Percentiles rank a stretch among this genome's conserved stretches.
Evolutionary conservation across 208 protist genomes (phyloP).

Genomic region (Trypanosoma caninum): DNA sequence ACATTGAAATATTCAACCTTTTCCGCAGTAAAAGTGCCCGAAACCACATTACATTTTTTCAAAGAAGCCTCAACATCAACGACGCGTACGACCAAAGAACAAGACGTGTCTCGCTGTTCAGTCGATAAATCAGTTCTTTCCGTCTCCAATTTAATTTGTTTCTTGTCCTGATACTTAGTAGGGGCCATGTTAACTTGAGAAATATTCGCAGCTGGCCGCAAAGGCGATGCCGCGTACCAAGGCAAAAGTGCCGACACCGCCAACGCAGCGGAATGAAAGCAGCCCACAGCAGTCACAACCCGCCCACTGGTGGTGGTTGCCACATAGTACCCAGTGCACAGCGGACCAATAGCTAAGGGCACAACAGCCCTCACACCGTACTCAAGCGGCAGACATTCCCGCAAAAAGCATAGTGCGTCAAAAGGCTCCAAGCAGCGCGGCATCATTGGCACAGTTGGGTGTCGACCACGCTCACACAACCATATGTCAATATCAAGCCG

Average conservation of each 20-base stretch:
- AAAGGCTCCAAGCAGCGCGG: constrained; percentile 3
- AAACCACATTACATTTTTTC: constrained; percentile 9
- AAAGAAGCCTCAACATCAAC: constrained; percentile 16
- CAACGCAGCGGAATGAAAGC: constrained; percentile 8
- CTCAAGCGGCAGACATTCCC: constrained; percentile 15
- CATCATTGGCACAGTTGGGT: constrained; percentile 10
- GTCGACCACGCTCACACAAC: constrained; percentile 10
- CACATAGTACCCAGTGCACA: constrained; percentile 12
- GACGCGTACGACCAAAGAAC: neutral
- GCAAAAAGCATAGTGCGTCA: constrained; percentile 6
- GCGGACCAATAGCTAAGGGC: neutral
- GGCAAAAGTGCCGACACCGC: constrained; percentile 13
- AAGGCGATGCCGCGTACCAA: constrained; percentile 8
- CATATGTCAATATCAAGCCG: constrained; percentile 17
- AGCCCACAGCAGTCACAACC: constrained; percentile 8
- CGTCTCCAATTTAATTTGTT: neutral
- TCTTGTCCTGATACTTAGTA: no score
- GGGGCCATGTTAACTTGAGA: neutral
- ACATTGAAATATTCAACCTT: constrained; percentile 15
- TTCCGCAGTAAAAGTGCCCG: neutral
- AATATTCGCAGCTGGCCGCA: neutral
- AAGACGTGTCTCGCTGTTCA: neutral
- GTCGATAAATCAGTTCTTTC: neutral
- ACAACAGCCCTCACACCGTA: constrained; percentile 2
- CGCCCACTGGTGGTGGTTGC: constrained; percentile 1